Evolutionary conservation across 495 filamentous ascomycete species (phyloP).

Genomic region (Hypomontagnella monticulosa): DNA sequence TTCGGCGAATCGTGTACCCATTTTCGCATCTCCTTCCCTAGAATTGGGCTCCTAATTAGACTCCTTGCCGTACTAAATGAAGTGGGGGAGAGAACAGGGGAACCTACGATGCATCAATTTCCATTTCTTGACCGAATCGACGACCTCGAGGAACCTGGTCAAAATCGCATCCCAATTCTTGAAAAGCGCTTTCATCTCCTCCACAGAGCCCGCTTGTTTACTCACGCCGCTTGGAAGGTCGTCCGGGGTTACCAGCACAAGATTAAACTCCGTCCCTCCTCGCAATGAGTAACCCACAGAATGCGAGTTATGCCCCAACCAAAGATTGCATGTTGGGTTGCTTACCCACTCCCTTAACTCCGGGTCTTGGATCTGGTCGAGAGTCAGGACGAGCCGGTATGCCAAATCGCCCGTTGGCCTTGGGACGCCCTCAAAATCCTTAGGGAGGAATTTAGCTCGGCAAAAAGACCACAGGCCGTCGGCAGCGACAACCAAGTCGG

Average conservation of each 20-base stretch:
- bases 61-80: not conserved
- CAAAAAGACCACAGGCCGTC: conserved; percentile 63
- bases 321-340: conserved; percentile 68
- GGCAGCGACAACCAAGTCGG: conserved; percentile 61
- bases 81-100: not conserved
- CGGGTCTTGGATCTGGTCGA: conserved; percentile 54
- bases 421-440: conserved; percentile 52
- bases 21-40: conserved; percentile 43
- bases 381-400: conserved; percentile 62
- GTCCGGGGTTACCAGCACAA: conserved; percentile 61
- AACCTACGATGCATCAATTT: conserved; percentile 49
- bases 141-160: conserved; percentile 37
- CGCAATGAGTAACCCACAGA: conserved; percentile 64
- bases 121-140: conserved; percentile 49
- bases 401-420: conserved; percentile 64
- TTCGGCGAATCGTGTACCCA: conserved; percentile 37
- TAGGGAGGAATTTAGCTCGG: conserved; percentile 51
- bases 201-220: conserved; percentile 49
- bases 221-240: conserved; percentile 53
- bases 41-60: conserved; percentile 7
- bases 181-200: conserved; percentile 59
- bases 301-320: conserved; percentile 69
- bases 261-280: conserved; percentile 61
- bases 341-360: conserved; percentile 55
- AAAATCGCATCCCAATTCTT: conserved; percentile 58